Percentiles rank a stretch among this genome's conserved stretches.
phyloP scores from a whole-genome alignment of 805 yeast species.

The Torulaspora microellipsoides region DNA sequence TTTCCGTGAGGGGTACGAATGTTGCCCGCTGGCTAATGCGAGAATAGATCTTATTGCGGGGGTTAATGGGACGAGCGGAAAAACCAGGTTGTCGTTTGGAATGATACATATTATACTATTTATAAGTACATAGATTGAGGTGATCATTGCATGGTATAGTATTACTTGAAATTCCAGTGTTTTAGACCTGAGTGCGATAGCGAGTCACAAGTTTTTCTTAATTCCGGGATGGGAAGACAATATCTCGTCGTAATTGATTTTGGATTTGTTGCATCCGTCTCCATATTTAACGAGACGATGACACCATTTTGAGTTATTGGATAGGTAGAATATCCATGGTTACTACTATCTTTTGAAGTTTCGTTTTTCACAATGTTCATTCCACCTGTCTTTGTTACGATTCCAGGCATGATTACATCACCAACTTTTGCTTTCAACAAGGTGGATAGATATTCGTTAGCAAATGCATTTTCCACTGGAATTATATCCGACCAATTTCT shows the following conservation, averaged over 20 bases:
- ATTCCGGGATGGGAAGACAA: constrained; percentile 65
- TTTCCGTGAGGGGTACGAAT: too few relatives aligned
- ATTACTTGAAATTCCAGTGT: constrained; percentile 16
- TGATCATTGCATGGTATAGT: too few relatives aligned
- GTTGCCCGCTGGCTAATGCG: too few relatives aligned
- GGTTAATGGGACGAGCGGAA: too few relatives aligned
- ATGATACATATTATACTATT: too few relatives aligned
- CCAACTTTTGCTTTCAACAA: constrained; percentile 13
- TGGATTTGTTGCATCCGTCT: constrained; percentile 47
- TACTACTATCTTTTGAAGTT: constrained; percentile 11
- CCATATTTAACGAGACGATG: constrained; percentile 70
- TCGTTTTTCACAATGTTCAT: constrained; percentile 41
- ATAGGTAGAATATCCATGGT: constrained; percentile 51
- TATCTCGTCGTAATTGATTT: constrained; percentile 57
- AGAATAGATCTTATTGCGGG: too few relatives aligned
- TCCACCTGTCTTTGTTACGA: constrained; percentile 30
- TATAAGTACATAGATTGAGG: too few relatives aligned
- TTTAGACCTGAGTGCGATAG: constrained; percentile 30
- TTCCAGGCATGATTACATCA: constrained; percentile 25
- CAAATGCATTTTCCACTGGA: constrained; percentile 41
- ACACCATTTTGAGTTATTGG: constrained; percentile 55
- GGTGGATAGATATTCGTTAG: constrained; percentile 16
- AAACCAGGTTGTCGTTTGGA: too few relatives aligned
- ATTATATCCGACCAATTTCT: constrained; percentile 73
- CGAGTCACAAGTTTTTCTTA: constrained; percentile 33